A percentile compares a stretch with the other conserved stretches of the same genome.
Evolutionary conservation across 2,329 filamentous ascomycete species (phyloP).

Genomic region (Aspergillus hortae): DNA sequence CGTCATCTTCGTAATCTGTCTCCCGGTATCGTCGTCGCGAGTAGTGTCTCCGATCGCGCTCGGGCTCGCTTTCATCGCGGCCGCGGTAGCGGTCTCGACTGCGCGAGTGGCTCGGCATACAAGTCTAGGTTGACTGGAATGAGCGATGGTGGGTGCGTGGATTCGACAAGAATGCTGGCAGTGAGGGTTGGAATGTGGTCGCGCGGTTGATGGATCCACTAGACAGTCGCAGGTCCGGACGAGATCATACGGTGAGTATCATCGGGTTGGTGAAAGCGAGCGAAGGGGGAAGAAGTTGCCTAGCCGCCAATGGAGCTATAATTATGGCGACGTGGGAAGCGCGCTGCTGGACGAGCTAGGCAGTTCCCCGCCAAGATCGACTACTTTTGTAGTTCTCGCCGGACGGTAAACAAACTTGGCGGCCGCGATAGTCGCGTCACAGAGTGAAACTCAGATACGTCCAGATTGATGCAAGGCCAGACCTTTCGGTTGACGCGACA

Average conservation of each 20-base stretch:
- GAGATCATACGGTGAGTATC: too few relatives aligned
- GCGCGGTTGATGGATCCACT: background rate
- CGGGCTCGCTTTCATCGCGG: constrained; percentile 15
- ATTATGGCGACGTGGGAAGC: background rate
- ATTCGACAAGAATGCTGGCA: background rate
- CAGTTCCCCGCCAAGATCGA: background rate
- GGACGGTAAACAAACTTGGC: background rate
- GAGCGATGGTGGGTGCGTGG: background rate
- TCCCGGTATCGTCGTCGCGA: constrained; percentile 16
- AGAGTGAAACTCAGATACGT: background rate
- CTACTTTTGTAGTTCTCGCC: background rate
- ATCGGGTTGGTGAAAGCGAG: background rate
- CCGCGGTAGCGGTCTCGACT: constrained; percentile 30
- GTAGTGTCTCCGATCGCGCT: constrained; percentile 14
- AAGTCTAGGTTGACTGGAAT: constrained; percentile 9
- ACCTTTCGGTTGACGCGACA: background rate
- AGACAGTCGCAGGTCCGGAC: background rate
- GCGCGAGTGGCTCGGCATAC: constrained; percentile 32
- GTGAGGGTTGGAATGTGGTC: background rate
- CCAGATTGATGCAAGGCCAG: background rate
- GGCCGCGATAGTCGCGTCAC: background rate
- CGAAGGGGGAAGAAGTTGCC: too few relatives aligned
- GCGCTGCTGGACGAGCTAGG: background rate
- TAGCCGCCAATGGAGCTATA: too few relatives aligned
- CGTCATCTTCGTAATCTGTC: constrained; percentile 22